Conservation (phyloP, 2,329 filamentous ascomycete genomes). For the Calonectria pseudoreteaudii region DNA sequence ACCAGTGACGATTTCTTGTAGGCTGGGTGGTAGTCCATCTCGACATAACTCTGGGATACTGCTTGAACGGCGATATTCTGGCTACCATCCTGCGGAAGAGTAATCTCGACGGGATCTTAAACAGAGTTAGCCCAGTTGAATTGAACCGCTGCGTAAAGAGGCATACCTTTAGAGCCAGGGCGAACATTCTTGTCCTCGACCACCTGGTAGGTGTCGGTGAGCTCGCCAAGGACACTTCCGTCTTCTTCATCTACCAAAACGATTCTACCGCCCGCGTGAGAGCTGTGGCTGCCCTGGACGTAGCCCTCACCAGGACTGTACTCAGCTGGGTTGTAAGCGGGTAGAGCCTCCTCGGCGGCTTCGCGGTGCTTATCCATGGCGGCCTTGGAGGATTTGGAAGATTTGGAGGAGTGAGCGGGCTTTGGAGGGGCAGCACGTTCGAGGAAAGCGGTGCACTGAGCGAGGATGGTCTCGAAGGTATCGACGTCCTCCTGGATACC, state of each 20-base stretch:
- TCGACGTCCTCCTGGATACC: constrained; percentile 92
- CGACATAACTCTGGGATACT: constrained; percentile 77
- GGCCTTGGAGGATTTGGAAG: constrained; percentile 35
- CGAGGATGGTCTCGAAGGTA: constrained; percentile 96
- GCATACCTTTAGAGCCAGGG: constrained; percentile 88
- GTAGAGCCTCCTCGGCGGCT: constrained; percentile 59
- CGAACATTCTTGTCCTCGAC: constrained; percentile 81
- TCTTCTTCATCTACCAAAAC: constrained; percentile 96
- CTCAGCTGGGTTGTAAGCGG: constrained; percentile 82
- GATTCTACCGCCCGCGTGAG: constrained; percentile 73
- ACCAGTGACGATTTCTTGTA: constrained; percentile 91
- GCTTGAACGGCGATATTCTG: constrained; percentile 75
- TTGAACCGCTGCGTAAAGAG: neutral
- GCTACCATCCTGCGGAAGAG: constrained; percentile 75
- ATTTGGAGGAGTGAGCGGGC: constrained; percentile 24
- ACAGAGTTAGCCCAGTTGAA: neutral
- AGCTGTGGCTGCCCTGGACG: constrained; percentile 70
- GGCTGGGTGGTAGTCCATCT: constrained; percentile 86
- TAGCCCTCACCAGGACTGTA: constrained; percentile 87
- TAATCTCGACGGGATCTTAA: constrained; percentile 81
- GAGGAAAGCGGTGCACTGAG: constrained; percentile 96
- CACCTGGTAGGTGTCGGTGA: constrained; percentile 84
- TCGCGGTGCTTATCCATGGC: constrained; percentile 55
- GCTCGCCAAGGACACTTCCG: constrained; percentile 92
- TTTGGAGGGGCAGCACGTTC: constrained; percentile 80